phyloP scores from a whole-genome alignment of 257 asterid genomes.

The Nicotiana undulata region DNA sequence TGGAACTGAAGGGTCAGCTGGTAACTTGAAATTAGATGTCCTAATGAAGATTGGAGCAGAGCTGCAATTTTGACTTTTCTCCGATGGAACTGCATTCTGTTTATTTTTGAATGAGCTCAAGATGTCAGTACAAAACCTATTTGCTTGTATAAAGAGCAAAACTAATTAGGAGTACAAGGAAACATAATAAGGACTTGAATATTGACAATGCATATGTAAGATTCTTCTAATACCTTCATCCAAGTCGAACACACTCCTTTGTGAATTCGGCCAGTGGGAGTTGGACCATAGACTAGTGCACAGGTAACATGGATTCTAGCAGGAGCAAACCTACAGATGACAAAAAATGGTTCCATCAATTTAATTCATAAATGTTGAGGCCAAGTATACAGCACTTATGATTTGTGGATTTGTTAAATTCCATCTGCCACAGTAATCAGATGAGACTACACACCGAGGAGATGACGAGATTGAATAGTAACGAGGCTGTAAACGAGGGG shows the following conservation, averaged over 20 bases:
- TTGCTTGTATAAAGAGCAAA: background rate
- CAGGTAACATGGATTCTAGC: constrained; percentile 61
- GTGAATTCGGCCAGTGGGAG: constrained; percentile 73
- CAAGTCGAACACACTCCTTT: constrained; percentile 83
- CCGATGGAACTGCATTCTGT: constrained; percentile 58
- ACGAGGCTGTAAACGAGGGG: constrained; percentile 71
- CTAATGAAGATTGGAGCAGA: constrained; percentile 63
- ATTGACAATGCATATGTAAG: background rate
- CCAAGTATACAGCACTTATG: background rate
- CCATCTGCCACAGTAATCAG: background rate
- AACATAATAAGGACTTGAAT: background rate
- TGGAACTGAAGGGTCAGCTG: constrained; percentile 56
- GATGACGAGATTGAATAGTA: constrained; percentile 81
- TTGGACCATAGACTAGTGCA: constrained; percentile 63
- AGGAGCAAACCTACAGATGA: constrained; percentile 49
- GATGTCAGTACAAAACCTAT: background rate
- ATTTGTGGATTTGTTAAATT: background rate
- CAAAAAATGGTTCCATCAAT: constrained; percentile 9
- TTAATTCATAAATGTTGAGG: background rate
- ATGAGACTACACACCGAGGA: constrained; percentile 39
- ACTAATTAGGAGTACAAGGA: background rate
- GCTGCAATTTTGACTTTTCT: constrained; percentile 43
- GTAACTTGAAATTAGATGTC: constrained; percentile 65
- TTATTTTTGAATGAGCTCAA: constrained; percentile 12
- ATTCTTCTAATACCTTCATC: constrained; percentile 54